Conservation (phyloP, 164 flowering plant species). For the Nelumbo lutea region DNA sequence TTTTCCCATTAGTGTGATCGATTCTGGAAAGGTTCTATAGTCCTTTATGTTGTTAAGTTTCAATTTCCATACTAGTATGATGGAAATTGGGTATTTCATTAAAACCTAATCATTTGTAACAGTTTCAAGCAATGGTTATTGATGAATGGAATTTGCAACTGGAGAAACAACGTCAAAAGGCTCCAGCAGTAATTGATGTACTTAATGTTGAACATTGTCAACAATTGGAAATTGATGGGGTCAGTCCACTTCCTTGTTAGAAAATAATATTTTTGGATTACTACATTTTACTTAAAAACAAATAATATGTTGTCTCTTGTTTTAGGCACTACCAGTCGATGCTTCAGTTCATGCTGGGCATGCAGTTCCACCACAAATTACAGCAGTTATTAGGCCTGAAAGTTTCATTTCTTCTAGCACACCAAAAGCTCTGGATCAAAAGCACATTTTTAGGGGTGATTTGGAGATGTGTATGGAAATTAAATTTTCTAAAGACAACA, state of each 20-base stretch:
- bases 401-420: slow-evolving; percentile 26
- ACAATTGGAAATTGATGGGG: slow-evolving; percentile 59
- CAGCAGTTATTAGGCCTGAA: slow-evolving; percentile 71
- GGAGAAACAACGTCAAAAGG: slow-evolving; percentile 37
- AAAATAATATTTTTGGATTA: neutral
- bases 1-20: slow-evolving; percentile 63
- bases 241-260: slow-evolving; percentile 20
- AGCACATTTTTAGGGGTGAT: slow-evolving; percentile 38
- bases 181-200: slow-evolving; percentile 52
- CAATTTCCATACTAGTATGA: neutral
- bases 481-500: slow-evolving; percentile 12
- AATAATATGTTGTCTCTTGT: slow-evolving; percentile 5
- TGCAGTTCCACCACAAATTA: slow-evolving; percentile 40
- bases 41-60: neutral
- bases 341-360: slow-evolving; percentile 42
- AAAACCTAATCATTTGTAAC: neutral
- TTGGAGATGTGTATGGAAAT: slow-evolving; percentile 47
- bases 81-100: neutral
- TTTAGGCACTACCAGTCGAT: slow-evolving; percentile 48
- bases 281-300: neutral
- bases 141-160: slow-evolving; percentile 47
- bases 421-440: slow-evolving; percentile 42
- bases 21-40: slow-evolving; percentile 53
- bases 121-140: slow-evolving; percentile 41
- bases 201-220: slow-evolving; percentile 36